Evolutionary conservation across 352 stramenopile species (phyloP).

Genomic region (Globisporangium rhizosaccharum): DNA sequence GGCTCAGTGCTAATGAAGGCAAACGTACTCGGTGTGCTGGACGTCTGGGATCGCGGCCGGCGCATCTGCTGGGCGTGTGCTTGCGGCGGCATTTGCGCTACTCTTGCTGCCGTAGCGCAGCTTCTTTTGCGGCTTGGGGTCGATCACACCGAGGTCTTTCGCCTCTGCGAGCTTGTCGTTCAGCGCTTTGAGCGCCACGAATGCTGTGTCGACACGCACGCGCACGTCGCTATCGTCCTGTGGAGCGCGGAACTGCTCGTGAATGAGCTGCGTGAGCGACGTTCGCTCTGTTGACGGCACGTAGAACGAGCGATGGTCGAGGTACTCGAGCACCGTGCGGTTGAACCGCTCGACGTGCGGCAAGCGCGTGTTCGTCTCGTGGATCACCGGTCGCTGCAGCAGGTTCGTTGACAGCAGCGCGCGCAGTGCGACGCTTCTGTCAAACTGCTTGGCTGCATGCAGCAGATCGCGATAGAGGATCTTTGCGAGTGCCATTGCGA

Average conservation of each 20-base stretch:
- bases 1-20: background rate
- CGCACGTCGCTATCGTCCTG: background rate
- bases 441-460: conserved; percentile 38
- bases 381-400: conserved; percentile 31
- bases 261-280: conserved; percentile 35
- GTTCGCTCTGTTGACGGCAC: conserved; percentile 35
- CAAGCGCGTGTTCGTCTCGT: conserved; percentile 25
- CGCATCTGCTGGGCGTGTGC: background rate
- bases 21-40: conserved; percentile 36
- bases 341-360: conserved; percentile 64
- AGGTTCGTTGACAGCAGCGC: conserved; percentile 61
- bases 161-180: conserved; percentile 56
- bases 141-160: conserved; percentile 25
- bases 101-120: background rate
- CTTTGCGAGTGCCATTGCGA: conserved; percentile 40
- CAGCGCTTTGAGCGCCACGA: conserved; percentile 53
- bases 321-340: conserved; percentile 39
- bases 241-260: conserved; percentile 38
- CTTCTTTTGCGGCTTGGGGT: background rate
- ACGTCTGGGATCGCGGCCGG: conserved; percentile 23
- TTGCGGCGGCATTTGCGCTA: conserved; percentile 1
- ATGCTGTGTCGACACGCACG: conserved; percentile 46
- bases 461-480: conserved; percentile 73
- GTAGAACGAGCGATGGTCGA: conserved; percentile 61
- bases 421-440: conserved; percentile 50